Conservation (phyloP, 2,329 filamentous ascomycete genomes). For the Colletotrichum eleusines region DNA sequence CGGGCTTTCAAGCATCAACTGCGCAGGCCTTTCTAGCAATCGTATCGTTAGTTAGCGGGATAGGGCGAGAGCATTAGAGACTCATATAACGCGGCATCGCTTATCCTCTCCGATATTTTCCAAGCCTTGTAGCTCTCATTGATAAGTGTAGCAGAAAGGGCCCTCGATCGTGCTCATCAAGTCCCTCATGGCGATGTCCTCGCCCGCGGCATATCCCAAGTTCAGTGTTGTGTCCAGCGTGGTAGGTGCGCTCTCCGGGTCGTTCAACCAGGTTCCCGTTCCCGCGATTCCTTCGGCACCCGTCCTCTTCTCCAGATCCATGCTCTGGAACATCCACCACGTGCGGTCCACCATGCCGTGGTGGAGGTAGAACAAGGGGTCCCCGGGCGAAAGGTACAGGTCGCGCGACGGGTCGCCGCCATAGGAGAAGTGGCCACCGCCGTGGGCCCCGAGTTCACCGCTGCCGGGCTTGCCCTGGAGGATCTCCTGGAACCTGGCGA, state of each 20-base stretch:
- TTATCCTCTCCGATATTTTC: not conserved
- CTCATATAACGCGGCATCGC: fast-evolving
- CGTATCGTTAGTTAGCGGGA: no score
- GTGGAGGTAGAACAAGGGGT: constrained; percentile 51
- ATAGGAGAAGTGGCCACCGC: constrained; percentile 27
- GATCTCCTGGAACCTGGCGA: constrained; percentile 58
- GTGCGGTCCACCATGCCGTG: constrained; percentile 47
- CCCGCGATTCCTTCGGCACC: constrained; percentile 43
- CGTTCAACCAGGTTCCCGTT: constrained; percentile 45
- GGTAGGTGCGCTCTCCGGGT: constrained; percentile 43
- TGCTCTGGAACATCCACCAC: constrained; percentile 47
- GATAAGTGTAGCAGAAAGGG: constrained; percentile 48
- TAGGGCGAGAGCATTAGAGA: fast-evolving
- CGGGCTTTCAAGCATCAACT: no score
- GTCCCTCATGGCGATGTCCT: constrained; percentile 43
- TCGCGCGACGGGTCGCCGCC: constrained; percentile 57
- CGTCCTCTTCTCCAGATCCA: constrained; percentile 46
- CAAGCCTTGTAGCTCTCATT: not conserved
- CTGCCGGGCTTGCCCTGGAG: constrained; percentile 55
- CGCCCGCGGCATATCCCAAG: constrained; percentile 44
- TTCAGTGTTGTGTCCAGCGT: constrained; percentile 44
- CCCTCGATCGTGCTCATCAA: constrained; percentile 45
- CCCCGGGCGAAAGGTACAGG: constrained; percentile 50
- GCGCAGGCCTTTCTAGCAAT: no score
- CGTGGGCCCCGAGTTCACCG: constrained; percentile 45